Base-by-base conservation (phyloP, 2,329 filamentous ascomycete genomes). In the Penicillium sp. region DNA sequence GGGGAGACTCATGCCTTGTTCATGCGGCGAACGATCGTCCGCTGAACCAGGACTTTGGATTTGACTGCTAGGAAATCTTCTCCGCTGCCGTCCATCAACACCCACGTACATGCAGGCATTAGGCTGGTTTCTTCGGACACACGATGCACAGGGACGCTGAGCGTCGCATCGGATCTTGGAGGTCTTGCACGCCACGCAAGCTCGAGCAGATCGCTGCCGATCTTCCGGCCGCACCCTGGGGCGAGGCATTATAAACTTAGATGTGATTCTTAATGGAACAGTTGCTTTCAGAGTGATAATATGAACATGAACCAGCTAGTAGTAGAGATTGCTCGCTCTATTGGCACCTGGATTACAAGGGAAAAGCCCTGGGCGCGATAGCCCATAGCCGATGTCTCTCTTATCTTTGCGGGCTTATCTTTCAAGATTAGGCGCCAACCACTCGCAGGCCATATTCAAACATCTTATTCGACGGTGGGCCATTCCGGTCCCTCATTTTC, bases 391-490 rank as follows among this genome's bases (percentile, higher is more conserved):
- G 35, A 40, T 9, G 40, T 43, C 20, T 21, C 40, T 43, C 35
- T n/a, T 40, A 33, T 33, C 30, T 33, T 18, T 40, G 14, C 14
- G 9, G 16, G 3, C 11, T 40, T 40, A 40, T 28, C 26, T 28
- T 28, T 28, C 5, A 8, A 28, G 3, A 18, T 18, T 40, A 40
- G 4, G 11, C 16, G 9, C 9, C 23, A 24, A 59, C 61, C 24
- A 69, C 65, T 50, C 68, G 60, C 30, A 66, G 56, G 51, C 58
- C 63, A 58, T 68, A 75, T 12, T 65, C 68, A 58, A 83, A 79
- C 83, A 89, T 83, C 56, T 61, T 64, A 65, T 89, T 89, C 46
- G 79, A 82, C 56, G 71, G 70, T 38, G 79, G 71, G 16, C 33
- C 63, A 58, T 77, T 75, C 65, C 80, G 78, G 58, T 82, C 75